Conservation (phyloP, 1,284 basidiomycete species). For the Mixia osmundae region DNA sequence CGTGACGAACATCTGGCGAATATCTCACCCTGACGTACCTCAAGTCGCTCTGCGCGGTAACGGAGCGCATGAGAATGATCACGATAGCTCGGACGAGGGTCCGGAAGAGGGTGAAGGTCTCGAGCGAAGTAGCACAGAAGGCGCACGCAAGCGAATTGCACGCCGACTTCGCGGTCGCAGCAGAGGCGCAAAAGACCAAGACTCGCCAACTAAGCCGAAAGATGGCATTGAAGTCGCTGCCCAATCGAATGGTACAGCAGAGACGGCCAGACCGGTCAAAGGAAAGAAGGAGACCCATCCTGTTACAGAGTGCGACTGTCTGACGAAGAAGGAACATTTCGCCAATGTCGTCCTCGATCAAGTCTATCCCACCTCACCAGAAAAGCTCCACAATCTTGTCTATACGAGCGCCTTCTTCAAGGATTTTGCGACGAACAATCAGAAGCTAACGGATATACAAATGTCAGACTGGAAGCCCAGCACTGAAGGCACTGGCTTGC, state of each 20-base stretch:
- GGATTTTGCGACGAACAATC: slow-evolving; percentile 66
- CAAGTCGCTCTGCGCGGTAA: slow-evolving; percentile 20
- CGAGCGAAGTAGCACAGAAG: neutral
- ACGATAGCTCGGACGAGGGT: slow-evolving; percentile 7
- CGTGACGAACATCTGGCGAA: slow-evolving; percentile 83
- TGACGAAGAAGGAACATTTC: too few relatives aligned
- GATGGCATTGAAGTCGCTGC: neutral
- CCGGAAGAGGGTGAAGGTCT: slow-evolving; percentile 2
- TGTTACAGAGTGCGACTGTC: slow-evolving; percentile 62
- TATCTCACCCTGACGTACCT: slow-evolving; percentile 53
- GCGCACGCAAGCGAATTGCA: slow-evolving; percentile 3
- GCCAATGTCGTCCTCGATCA: slow-evolving; percentile 49
- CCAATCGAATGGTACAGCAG: neutral
- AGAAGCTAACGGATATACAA: slow-evolving; percentile 74
- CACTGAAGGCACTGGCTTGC: slow-evolving; percentile 35
- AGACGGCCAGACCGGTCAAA: neutral
- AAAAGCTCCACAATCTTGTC: slow-evolving; percentile 86
- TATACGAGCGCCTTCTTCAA: slow-evolving; percentile 91
- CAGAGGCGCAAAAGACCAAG: neutral
- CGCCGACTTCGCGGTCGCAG: too few relatives aligned
- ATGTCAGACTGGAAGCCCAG: slow-evolving; percentile 68
- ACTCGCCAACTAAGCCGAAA: neutral
- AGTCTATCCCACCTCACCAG: slow-evolving; percentile 65
- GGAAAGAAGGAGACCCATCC: neutral
- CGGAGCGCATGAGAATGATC: slow-evolving; percentile 17